Conservation (phyloP, 371 early-diverging fungal species). For the Rhizopus microsporus region DNA sequence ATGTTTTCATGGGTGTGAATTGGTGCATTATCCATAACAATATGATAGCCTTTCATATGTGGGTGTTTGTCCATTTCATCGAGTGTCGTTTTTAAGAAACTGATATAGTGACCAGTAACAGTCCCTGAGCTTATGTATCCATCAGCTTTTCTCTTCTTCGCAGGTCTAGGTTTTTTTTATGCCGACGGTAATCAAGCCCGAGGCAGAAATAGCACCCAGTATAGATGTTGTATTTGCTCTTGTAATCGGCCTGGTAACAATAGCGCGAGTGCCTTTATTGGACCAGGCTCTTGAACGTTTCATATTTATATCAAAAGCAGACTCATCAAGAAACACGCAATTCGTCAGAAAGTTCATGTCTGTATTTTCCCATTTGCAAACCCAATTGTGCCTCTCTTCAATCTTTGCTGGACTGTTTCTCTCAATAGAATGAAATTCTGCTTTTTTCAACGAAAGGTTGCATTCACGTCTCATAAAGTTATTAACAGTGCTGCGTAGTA, state of each 20-base stretch:
- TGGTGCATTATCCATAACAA: conserved; percentile 23
- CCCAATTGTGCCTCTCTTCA: too few species aligned
- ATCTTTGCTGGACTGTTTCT: conserved; percentile 17
- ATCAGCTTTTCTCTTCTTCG: conserved; percentile 27
- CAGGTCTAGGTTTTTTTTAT: conserved; percentile 27
- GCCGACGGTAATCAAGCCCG: conserved; percentile 26
- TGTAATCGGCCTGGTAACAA: conserved; percentile 9
- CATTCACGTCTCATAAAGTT: conserved; percentile 16
- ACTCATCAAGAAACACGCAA: conserved; percentile 20
- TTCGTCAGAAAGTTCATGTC: conserved; percentile 19
- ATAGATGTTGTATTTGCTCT: conserved; percentile 24
- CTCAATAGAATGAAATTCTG: conserved; percentile 17
- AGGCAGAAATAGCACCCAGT: conserved; percentile 27
- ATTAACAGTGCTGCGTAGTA: conserved; percentile 15
- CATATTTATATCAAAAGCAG: conserved; percentile 26
- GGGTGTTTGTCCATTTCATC: conserved; percentile 28
- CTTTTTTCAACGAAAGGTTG: conserved; percentile 17
- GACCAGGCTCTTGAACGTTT: conserved; percentile 22
- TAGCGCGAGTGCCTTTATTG: conserved; percentile 17
- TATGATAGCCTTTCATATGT: conserved; percentile 22
- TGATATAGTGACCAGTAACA: conserved; percentile 20
- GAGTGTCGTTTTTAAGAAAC: conserved; percentile 21
- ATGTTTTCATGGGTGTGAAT: conserved; percentile 27
- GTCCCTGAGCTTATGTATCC: conserved; percentile 27
- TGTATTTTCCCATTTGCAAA: too few species aligned